phyloP scores from a whole-genome alignment of 225 moss, liverwort and hornwort genomes.

The Sphagnum contortum region DNA sequence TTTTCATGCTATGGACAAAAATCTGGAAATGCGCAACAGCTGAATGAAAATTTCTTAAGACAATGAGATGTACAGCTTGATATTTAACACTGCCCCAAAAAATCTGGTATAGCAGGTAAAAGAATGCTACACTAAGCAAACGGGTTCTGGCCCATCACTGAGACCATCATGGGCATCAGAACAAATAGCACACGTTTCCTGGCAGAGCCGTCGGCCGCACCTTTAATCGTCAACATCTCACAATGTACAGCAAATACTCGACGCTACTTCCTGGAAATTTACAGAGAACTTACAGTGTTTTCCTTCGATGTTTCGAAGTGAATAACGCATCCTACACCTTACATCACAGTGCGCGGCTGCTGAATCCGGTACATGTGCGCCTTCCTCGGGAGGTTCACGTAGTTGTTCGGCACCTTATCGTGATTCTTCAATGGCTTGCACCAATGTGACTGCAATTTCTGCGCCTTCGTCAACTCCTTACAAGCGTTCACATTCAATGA shows the following conservation, averaged over 20 bases:
- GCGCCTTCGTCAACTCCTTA: slow-evolving; percentile 9
- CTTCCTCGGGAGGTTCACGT: slow-evolving; percentile 56
- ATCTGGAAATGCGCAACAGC: no score
- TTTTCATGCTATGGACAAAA: no score
- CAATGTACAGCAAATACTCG: slow-evolving; percentile 31
- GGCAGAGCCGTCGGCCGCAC: slow-evolving; percentile 26
- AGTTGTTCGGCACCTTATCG: slow-evolving; percentile 49
- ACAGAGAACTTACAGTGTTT: slow-evolving; percentile 17
- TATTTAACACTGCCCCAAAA: no score
- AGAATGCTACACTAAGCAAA: no score
- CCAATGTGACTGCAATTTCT: slow-evolving; percentile 14
- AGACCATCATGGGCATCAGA: slow-evolving; percentile 14
- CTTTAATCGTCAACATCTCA: slow-evolving; percentile 18
- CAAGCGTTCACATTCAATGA: slow-evolving; percentile 13
- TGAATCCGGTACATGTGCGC: slow-evolving; percentile 59
- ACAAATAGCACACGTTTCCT: slow-evolving; percentile 34
- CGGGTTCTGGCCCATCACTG: no score
- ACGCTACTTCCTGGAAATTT: slow-evolving; percentile 24
- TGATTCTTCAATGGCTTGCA: slow-evolving; percentile 35
- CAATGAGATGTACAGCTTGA: no score
- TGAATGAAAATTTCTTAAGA: no score
- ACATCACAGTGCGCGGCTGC: slow-evolving; percentile 70
- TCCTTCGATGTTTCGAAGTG: slow-evolving; percentile 9
- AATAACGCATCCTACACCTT: slow-evolving; percentile 4
- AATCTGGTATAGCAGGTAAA: no score